Evolutionary conservation across 2,329 filamentous ascomycete species (phyloP).

Genomic region (Exophiala xenobiotica): DNA sequence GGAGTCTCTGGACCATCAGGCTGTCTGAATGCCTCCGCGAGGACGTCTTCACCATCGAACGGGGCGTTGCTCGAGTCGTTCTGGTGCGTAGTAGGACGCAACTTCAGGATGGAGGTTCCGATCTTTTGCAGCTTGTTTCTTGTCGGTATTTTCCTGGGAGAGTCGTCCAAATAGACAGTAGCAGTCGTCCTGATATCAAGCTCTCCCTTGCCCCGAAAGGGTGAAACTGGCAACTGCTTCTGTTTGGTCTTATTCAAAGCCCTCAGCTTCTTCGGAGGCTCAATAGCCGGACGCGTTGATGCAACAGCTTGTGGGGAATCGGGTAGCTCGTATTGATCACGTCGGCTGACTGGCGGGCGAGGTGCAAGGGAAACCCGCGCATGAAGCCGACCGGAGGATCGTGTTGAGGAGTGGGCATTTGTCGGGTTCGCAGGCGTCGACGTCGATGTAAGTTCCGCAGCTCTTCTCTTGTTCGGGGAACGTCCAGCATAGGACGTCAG

Average conservation of each 20-base stretch:
- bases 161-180: conserved; percentile 23
- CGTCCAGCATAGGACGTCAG: not conserved
- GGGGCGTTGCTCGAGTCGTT: not conserved
- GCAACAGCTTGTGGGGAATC: not conserved
- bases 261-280: conserved; percentile 14
- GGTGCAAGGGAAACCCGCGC: conserved; percentile 10
- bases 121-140: conserved; percentile 8
- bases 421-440: not conserved
- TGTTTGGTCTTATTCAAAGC: conserved; percentile 4
- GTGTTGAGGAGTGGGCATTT: conserved; percentile 5
- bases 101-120: not conserved
- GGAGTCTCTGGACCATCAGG: not conserved
- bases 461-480: conserved; percentile 4
- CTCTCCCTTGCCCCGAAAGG: conserved; percentile 22
- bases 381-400: conserved; percentile 14
- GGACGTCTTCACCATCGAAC: not conserved
- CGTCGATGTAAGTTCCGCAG: not conserved
- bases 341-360: not conserved
- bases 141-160: conserved; percentile 17
- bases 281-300: not conserved
- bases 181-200: conserved; percentile 15
- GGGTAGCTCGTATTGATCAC: conserved; percentile 7
- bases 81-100: not conserved
- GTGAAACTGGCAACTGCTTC: conserved; percentile 14
- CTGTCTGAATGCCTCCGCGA: not conserved